Evolutionary conservation across 2,329 filamentous ascomycete species (phyloP), one percentile per base, ranked within the genome.

Genomic region (Neofusicoccum laricinum): DNA sequence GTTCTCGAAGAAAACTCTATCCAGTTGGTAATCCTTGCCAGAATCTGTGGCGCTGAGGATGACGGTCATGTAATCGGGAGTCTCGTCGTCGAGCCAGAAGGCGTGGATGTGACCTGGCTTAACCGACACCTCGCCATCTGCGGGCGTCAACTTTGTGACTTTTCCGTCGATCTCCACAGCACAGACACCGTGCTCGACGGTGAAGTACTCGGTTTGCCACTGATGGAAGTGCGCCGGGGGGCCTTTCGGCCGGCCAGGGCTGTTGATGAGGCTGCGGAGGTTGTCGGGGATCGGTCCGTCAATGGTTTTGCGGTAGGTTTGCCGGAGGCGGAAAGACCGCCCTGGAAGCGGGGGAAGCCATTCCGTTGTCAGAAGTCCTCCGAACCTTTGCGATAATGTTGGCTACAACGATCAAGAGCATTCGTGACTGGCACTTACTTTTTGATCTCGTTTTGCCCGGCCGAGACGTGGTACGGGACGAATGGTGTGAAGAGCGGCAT

Each of bases 1-100:
- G 65, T 77, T 77, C 68, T 75, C 68, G 49, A 77, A 77, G 61
- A 77, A 78, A 4, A 74, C 59, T 11, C 66, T 67, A 51, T 77
- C 75, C 0, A 77, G 66, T 59, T 71, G 67, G 53, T 69, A 77
- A 36, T 69, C 66, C 41, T 68, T 67, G n/a, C 66, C 69, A 2
- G 69, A 67, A 41, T 72, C 70, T 4, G 67, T 66, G 3, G 69
- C 72, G 46, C 67, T 70, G 17, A 76, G 58, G 25, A 69, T 40
- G 21, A 70, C 43, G 1, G n/a, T 46, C 49, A 40, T 64, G 7
- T 59, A 63, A 12, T 64, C 43, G 43, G 17, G 6, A 21, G 43
- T 10, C 43, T 46, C 25, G 38, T 40, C 38, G 10, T 40, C 11
- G 11, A 25, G 5, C 19, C 17, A 46, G 8, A 10, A 46, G 25